Evolutionary conservation across 108 stramenopile species (phyloP).

Genomic region (Bacterosira constricta): DNA sequence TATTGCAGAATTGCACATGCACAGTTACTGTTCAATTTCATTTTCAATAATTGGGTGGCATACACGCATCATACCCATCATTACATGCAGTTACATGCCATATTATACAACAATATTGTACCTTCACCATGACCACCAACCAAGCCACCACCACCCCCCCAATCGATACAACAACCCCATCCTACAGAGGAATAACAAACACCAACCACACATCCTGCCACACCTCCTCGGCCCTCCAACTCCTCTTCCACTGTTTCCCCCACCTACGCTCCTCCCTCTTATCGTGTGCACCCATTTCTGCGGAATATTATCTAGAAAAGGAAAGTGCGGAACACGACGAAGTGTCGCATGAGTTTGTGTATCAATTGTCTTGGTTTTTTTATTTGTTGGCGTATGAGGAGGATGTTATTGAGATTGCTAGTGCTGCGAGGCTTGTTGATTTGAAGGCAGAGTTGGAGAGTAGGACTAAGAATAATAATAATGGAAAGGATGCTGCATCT

Average conservation of each 20-base stretch:
- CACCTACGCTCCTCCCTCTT: not conserved
- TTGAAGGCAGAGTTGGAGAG: no score
- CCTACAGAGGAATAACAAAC: constrained; percentile 20
- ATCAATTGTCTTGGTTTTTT: constrained; percentile 38
- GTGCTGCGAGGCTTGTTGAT: no score
- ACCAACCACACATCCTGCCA: constrained; percentile 14
- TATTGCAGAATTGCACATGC: no score
- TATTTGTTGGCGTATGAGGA: constrained; percentile 14
- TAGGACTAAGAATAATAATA: no score
- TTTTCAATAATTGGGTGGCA: no score
- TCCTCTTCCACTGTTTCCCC: constrained; percentile 24
- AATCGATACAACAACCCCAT: not conserved
- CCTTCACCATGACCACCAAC: not conserved
- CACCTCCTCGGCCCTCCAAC: constrained; percentile 30
- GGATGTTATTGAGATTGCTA: not conserved
- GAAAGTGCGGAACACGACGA: not conserved
- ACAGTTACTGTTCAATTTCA: no score
- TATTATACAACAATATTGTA: no score
- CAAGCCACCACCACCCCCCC: not conserved
- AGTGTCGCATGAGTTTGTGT: constrained; percentile 29
- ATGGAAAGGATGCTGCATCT: constrained; percentile 2
- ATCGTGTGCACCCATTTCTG: not conserved
- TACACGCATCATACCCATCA: no score
- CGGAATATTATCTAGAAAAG: not conserved
- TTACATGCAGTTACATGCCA: no score